phyloP scores from a whole-genome alignment of 164 flowering plant species.

The Berberis thunbergii region DNA sequence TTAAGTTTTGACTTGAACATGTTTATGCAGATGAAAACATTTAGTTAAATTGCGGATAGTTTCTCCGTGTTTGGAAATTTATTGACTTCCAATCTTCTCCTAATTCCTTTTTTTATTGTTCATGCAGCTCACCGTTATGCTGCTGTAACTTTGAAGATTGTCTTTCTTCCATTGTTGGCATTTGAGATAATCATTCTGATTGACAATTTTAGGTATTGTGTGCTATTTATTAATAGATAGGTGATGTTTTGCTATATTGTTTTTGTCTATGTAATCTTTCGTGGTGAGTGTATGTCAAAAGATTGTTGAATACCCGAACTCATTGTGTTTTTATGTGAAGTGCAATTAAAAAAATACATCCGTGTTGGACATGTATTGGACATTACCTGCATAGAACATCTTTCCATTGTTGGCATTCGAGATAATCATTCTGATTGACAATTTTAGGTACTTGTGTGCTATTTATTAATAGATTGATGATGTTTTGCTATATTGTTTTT shows the following conservation, averaged over 20 bases:
- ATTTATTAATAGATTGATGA: not conserved
- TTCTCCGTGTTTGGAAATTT: not conserved
- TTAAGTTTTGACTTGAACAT: too few relatives aligned
- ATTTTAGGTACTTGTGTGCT: slow-evolving; percentile 61
- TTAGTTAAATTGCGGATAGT: not conserved
- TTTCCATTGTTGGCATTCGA: slow-evolving; percentile 51
- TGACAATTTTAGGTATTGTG: slow-evolving; percentile 80
- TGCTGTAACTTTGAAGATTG: slow-evolving; percentile 77
- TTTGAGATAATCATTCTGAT: slow-evolving; percentile 64
- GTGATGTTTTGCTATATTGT: not conserved
- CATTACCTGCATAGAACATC: too few relatives aligned
- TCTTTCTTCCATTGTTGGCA: slow-evolving; percentile 76
- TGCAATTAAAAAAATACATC: too few relatives aligned
- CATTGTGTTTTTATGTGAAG: too few relatives aligned
- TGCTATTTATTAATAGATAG: not conserved
- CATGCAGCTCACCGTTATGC: slow-evolving; percentile 28
- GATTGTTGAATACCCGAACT: too few relatives aligned
- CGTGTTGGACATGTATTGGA: too few relatives aligned
- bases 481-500: not conserved
- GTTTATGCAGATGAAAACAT: too few relatives aligned
- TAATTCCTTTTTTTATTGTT: not conserved
- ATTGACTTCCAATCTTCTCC: not conserved
- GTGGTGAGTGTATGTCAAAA: too few relatives aligned
- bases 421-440: slow-evolving; percentile 65
- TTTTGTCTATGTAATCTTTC: not conserved